Evolutionary conservation across 1,139 yeast species (phyloP).

Genomic region (Saccharomyces uvarum): DNA sequence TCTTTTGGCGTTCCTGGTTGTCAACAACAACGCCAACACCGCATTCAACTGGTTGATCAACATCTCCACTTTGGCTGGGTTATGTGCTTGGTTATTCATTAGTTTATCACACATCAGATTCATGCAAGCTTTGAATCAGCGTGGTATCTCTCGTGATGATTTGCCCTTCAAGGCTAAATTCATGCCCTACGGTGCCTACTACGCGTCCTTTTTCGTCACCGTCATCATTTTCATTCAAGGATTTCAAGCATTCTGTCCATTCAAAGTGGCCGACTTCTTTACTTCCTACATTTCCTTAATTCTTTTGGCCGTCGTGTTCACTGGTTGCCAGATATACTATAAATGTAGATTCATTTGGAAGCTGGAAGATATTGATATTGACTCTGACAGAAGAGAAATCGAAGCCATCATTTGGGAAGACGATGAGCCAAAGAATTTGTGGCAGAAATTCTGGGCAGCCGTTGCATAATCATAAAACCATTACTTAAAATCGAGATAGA

Average conservation of each 20-base stretch:
- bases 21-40: slow-evolving; percentile 49
- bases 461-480: slow-evolving; percentile 21
- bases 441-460: slow-evolving; percentile 50
- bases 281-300: slow-evolving; percentile 55
- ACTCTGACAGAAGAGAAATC: slow-evolving; percentile 52
- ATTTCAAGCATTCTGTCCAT: slow-evolving; percentile 47
- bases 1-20: slow-evolving; percentile 59
- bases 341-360: slow-evolving; percentile 37
- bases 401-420: slow-evolving; percentile 52
- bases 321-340: slow-evolving; percentile 45
- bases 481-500: neutral
- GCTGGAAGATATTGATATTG: slow-evolving; percentile 54
- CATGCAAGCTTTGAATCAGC: slow-evolving; percentile 48
- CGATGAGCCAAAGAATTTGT: slow-evolving; percentile 41
- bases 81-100: slow-evolving; percentile 67
- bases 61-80: slow-evolving; percentile 70
- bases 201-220: slow-evolving; percentile 43
- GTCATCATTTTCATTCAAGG: slow-evolving; percentile 60
- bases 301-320: slow-evolving; percentile 42
- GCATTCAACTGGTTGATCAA: slow-evolving; percentile 86
- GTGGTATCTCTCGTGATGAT: slow-evolving; percentile 57
- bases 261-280: slow-evolving; percentile 44
- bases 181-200: slow-evolving; percentile 59
- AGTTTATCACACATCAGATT: slow-evolving; percentile 58
- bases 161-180: slow-evolving; percentile 59